Conservation (phyloP, 2,329 filamentous ascomycete genomes). For the Fusarium buharicum region DNA sequence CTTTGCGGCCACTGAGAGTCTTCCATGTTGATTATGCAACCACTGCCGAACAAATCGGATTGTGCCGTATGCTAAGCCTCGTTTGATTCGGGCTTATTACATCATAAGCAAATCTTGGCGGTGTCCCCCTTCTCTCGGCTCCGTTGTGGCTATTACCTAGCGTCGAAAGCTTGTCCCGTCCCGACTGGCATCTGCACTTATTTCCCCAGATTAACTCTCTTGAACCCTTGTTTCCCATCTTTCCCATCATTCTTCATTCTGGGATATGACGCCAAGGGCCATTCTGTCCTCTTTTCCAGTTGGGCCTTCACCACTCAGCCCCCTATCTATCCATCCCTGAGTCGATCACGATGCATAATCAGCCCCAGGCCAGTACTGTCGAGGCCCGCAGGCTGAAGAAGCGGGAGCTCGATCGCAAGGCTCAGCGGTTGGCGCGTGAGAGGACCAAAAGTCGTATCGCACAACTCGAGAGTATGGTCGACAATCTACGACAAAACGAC, state of each 20-base stretch:
- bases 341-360: constrained; percentile 26
- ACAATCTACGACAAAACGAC: constrained; percentile 41
- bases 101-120: constrained; percentile 11
- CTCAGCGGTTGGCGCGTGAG: constrained; percentile 48
- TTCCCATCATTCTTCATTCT: not conserved
- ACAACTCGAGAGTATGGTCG: constrained; percentile 46
- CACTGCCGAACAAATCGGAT: constrained; percentile 2
- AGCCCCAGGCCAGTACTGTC: constrained; percentile 9
- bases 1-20: not conserved
- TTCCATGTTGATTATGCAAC: not conserved
- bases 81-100: constrained; percentile 2
- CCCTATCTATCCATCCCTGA: constrained; percentile 12
- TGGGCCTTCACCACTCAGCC: not conserved
- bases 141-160: constrained; percentile 6
- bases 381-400: constrained; percentile 45
- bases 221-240: constrained; percentile 3
- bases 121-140: not conserved
- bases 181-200: not conserved
- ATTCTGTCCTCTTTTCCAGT: not conserved
- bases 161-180: constrained; percentile 19
- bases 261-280: not conserved
- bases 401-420: constrained; percentile 48
- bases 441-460: constrained; percentile 48
- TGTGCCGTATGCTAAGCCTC: not conserved
- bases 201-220: constrained; percentile 22